phyloP scores from a whole-genome alignment of 2,329 filamentous ascomycete species.

The Clarireedia paspali region DNA sequence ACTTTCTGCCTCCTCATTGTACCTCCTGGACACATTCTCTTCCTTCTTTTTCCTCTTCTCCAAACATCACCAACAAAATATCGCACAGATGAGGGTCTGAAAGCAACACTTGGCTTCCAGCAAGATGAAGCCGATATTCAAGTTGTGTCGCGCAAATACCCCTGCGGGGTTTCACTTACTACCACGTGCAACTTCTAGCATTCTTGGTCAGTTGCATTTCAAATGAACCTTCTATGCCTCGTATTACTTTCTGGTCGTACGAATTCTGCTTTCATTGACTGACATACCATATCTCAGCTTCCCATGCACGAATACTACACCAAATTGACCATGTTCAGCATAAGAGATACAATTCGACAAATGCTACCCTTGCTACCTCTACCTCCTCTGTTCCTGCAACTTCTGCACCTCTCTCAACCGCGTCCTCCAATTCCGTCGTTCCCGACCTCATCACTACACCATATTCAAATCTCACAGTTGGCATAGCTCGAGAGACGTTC shows the following conservation, averaged over 20 bases:
- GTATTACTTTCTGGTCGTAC: background rate
- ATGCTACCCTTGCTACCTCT: background rate
- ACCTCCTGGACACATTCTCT: too few species aligned
- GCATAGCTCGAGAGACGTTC: constrained; percentile 72
- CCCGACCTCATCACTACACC: constrained; percentile 34
- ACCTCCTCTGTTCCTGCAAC: background rate
- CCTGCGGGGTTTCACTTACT: background rate
- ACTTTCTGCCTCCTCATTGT: too few species aligned
- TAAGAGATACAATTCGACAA: constrained; percentile 2
- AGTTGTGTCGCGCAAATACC: constrained; percentile 4
- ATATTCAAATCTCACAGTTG: constrained; percentile 66
- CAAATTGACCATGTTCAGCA: background rate
- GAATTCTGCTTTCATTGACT: background rate
- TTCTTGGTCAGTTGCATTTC: constrained; percentile 5
- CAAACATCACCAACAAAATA: too few species aligned
- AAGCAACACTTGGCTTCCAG: constrained; percentile 6
- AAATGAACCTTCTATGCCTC: background rate
- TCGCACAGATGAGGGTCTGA: constrained; percentile 8
- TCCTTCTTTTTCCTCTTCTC: too few species aligned
- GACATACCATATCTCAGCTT: background rate
- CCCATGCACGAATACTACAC: background rate
- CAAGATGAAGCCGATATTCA: constrained; percentile 9
- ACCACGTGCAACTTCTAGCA: background rate
- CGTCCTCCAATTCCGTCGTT: background rate
- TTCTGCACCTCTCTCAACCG: constrained; percentile 1